Evolutionary conservation across 768 basidiomycete species (phyloP), one percentile per base, ranked within the genome.

Genomic region (Suillus bovinus): DNA sequence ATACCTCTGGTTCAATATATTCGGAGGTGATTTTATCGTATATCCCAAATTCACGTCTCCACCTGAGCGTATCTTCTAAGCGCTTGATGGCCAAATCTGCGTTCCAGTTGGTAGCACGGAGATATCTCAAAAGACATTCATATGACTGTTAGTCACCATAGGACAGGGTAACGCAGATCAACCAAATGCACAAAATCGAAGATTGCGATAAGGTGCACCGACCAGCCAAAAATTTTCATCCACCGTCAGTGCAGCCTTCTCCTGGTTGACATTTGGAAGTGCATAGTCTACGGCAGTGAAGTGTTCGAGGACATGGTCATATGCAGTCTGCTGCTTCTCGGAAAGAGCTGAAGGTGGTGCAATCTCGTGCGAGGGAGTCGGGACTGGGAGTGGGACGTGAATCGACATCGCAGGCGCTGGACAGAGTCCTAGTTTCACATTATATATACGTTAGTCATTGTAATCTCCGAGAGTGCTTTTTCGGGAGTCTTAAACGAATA

Each of bases 171-270:
- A 11, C 11, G 31, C 20, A 4, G 29, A 39, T 56, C 55, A 56
- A 56, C 38, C 38, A 52, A 20, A 14, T 56, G 38, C 47, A n/a
- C 7, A 1, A 2, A 44, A 33, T 9, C 13, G 46, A 7, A 8
- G n/a, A 20, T 22, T 33, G 60, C 50, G 58, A 42, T 34, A 36
- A 31, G 31, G 24, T 39, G 27, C 36, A 80, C 83, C 55, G 60
- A 86, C 84, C 68, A 94, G 77, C 90, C 91, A 94, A 72, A 90
- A 90, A 74, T 84, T 85, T 70, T 94, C 93, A 38, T 78, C 81
- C 36, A 90, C 90, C 50, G 64, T 78, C 57, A 93, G 76, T 62
- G 76, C 72, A 9, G 80, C 78, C 3, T 81, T 77, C 47, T 77
- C 76, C 0, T 76, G 73, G 10, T 75, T 58, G 7, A 77, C 69